Base-by-base conservation (phyloP, 345 rosid genomes). In the Ricinus communis region DNA sequence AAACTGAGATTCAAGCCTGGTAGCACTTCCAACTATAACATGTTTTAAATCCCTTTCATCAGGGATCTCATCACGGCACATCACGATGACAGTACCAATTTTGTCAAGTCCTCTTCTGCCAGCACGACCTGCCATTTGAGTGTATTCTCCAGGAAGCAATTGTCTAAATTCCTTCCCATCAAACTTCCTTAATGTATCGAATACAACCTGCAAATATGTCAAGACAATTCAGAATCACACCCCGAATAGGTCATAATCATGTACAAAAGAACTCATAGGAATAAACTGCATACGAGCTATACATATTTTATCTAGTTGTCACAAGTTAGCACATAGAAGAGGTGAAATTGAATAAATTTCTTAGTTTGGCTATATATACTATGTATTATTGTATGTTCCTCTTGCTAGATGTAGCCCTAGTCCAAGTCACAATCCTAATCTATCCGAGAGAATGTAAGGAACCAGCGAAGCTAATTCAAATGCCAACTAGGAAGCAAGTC, bases 91-190 rank as follows among this genome's bases (percentile, higher is more conserved):
- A 25, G 99, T 94, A 79, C 99, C 99, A 75, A 86, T 88, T 82
- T 85, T 87, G 82, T 94, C 99, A 69, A 94, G 89, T 69, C 99
- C 99, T 78, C 99, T 87, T 85, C 99, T 85, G 63, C 99, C 99
- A 61, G 99, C 99, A 75, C 99, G 99, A 45, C 99, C 99, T 30
- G 97, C 97, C 99, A 94, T 94, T 80, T 94, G 99, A 81, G 97
- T 94, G 83, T 94, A 94, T 81, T 94, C 99, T 71, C 99, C 99
- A 69, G 99, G 90, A 74, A 92, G 93, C 69, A 94, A 79, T 62
- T 71, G 82, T 79, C 97, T 86, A 72, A 86, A 88, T 84, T 86
- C 97, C 83, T 86, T 94, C 47, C 98, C 98, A 82, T 90, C 97
- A 75, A 92, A 94, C 83, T 94, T 94, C 81, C 93, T 90, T 71